A percentile compares a stretch with the other conserved stretches of the same genome.
phyloP scores from a whole-genome alignment of 805 yeast species.

The Sugiyamaella mastotermitis region DNA sequence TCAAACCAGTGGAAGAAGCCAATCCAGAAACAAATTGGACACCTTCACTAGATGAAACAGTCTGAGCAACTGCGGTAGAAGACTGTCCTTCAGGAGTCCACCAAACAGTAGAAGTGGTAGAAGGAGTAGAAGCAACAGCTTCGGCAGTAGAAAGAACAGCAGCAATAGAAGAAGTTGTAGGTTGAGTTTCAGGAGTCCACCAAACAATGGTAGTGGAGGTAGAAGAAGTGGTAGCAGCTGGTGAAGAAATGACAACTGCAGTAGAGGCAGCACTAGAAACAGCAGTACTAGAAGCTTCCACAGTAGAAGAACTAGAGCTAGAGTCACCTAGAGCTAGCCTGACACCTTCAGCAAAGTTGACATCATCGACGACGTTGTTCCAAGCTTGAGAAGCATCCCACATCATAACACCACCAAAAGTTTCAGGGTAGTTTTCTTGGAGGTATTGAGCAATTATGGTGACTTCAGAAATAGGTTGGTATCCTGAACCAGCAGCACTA shows the following conservation, averaged over 20 bases:
- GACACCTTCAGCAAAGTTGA: slow-evolving; percentile 32
- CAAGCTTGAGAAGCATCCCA: slow-evolving; percentile 78
- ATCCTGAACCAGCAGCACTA: slow-evolving; percentile 54
- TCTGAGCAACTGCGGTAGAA: not conserved
- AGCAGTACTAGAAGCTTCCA: slow-evolving; percentile 15
- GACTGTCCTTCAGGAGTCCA: slow-evolving; percentile 4
- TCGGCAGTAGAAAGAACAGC: not conserved
- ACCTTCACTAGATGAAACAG: slow-evolving; percentile 6
- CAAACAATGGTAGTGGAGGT: slow-evolving; percentile 6
- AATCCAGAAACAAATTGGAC: slow-evolving; percentile 13
- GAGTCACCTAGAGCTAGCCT: slow-evolving; percentile 12
- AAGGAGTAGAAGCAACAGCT: not conserved
- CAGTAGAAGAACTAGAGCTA: slow-evolving; percentile 18
- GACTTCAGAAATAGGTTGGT: slow-evolving; percentile 29
- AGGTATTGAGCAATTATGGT: slow-evolving; percentile 16
- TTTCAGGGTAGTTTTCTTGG: slow-evolving; percentile 17
- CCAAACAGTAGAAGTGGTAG: slow-evolving; percentile 4
- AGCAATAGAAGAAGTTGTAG: slow-evolving; percentile 2
- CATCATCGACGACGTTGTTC: slow-evolving; percentile 36
- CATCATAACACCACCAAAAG: slow-evolving; percentile 63
- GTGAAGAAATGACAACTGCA: slow-evolving; percentile 2
- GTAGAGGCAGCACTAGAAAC: slow-evolving; percentile 10
- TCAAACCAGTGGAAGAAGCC: slow-evolving; percentile 9
- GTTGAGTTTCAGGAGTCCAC: slow-evolving; percentile 5
- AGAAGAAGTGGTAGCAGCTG: slow-evolving; percentile 26